A percentile compares a stretch with the other conserved stretches of the same genome.
phyloP scores from a whole-genome alignment of 495 filamentous ascomycete species.

The Collariella sp. region DNA sequence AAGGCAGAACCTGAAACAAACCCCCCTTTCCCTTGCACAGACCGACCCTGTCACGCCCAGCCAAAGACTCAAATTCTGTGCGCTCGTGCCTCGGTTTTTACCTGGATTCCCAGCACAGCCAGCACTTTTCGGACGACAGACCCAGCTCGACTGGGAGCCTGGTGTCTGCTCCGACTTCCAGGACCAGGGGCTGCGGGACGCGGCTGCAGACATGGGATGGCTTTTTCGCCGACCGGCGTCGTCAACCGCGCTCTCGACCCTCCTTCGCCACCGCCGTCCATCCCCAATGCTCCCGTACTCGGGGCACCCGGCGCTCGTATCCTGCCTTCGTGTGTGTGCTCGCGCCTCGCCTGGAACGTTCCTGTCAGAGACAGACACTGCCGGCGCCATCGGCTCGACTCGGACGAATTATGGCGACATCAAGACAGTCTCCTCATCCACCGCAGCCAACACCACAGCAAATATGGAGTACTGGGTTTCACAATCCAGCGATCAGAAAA shows the following conservation, averaged over 20 bases:
- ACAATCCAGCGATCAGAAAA: conserved; percentile 1
- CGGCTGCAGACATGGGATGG: background rate
- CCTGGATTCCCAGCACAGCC: background rate
- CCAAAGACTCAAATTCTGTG: background rate
- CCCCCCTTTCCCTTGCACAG: conserved; percentile 14
- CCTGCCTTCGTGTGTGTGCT: background rate
- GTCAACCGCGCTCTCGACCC: background rate
- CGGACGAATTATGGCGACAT: background rate
- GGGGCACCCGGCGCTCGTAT: background rate
- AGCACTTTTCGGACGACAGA: background rate
- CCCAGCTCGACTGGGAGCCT: background rate
- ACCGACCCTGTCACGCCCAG: background rate
- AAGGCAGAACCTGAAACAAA: conserved; percentile 21
- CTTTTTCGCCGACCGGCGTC: background rate
- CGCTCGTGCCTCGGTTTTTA: conserved; percentile 2
- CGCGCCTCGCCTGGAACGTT: background rate
- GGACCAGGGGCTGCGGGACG: background rate
- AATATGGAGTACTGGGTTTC: background rate
- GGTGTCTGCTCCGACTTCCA: background rate
- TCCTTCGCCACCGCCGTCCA: background rate
- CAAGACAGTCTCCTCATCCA: background rate
- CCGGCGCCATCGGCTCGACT: background rate
- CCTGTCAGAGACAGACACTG: background rate
- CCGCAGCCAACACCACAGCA: too few species aligned
- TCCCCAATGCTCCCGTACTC: background rate